Conservation (phyloP, 257 asterid genomes). For the Scutellaria galericulata region DNA sequence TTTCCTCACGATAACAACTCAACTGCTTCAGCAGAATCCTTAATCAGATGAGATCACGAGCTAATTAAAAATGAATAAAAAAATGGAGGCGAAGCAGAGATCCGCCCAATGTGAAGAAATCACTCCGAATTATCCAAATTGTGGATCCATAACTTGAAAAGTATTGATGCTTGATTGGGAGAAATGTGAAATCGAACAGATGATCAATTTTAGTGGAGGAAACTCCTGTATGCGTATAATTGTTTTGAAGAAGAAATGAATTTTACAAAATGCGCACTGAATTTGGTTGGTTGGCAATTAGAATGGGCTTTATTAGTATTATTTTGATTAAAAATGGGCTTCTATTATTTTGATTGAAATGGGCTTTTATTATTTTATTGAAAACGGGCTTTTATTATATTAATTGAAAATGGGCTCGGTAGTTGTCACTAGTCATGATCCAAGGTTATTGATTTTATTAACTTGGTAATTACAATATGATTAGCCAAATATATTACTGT, state of each 20-base stretch:
- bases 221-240: slow-evolving; percentile 12
- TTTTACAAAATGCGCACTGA: slow-evolving; percentile 35
- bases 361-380: no score
- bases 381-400: no score
- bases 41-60: slow-evolving; percentile 37
- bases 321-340: slow-evolving; percentile 29
- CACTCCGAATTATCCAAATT: slow-evolving; percentile 23
- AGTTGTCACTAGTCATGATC: no score
- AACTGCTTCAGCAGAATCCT: slow-evolving; percentile 32
- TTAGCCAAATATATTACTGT: no score
- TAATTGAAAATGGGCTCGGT: no score
- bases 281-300: not conserved
- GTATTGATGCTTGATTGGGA: slow-evolving; percentile 16
- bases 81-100: slow-evolving; percentile 28
- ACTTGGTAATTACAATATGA: no score
- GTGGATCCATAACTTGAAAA: slow-evolving; percentile 30
- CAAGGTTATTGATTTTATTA: no score
- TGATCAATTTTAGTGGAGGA: slow-evolving; percentile 33
- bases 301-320: no score
- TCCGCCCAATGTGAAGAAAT: slow-evolving; percentile 37
- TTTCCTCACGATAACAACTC: slow-evolving; percentile 31
- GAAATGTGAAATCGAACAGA: slow-evolving; percentile 29
- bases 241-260: slow-evolving; percentile 25
- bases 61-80: not conserved
- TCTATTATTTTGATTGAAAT: not conserved